Evolutionary conservation across 2,329 filamentous ascomycete species (phyloP), one percentile per base, ranked within the genome.

Genomic region (Peltaster fructicola): DNA sequence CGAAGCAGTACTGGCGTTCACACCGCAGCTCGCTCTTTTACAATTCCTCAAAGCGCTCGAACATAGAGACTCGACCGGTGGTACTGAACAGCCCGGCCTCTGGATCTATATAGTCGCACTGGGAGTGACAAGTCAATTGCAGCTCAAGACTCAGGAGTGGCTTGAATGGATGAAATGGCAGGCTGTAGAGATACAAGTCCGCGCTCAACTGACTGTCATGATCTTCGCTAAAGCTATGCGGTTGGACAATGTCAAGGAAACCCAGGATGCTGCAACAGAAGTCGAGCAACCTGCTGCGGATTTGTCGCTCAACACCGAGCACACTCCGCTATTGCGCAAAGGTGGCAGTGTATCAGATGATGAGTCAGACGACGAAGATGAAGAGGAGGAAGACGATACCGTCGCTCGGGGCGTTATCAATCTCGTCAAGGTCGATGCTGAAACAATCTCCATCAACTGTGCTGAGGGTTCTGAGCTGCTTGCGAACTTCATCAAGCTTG

Each of bases 321-420:
- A 23, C 14, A 23, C 14, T 10, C 22, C 14, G 12, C 22, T 15
- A 11, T 7, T 15, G 22, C 2, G 13, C 7, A 8, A 15, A 15
- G 14, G 15, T 15, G 22, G 15, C 22, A 8, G 14, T 15, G 3
- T 14, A 14, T 12, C 22, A 14, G 9, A 10, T 14, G 22, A 15
- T 23, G 22, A 23, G 17, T 10, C 14, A 23, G 14, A 43, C 45
- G 24, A 43, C 52, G 15, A 56, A 39, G 24, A 45, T 48, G 11
- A 44, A 37, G 5, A 57, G 23, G 3, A 36, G 30, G 7, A 37
- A 47, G n/a, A 42, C 39, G 12, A 57, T 22, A 2, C 51, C 54
- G 2, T 50, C 52, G 2, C 30, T 32, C 4, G 59, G 33, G 6
- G 40, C 42, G 4, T 37, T 36, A 39, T 59, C 50, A 13, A 58